Percentiles rank a stretch among this genome's conserved stretches.
Evolutionary conservation across 805 yeast species (phyloP).

Genomic region (Metschnikowia sp.): DNA sequence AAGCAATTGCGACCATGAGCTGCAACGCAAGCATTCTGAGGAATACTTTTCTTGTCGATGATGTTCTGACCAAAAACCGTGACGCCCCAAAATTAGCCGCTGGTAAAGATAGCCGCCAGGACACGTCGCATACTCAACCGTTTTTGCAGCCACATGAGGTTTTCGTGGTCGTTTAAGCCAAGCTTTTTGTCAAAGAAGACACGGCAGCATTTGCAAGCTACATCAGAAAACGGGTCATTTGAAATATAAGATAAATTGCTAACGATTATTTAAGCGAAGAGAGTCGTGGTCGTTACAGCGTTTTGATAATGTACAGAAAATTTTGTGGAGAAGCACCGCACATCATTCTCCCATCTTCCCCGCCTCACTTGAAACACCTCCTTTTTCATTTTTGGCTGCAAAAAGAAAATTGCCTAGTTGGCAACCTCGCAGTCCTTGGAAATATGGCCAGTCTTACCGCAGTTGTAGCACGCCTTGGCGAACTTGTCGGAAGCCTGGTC

Average conservation of each 20-base stretch:
- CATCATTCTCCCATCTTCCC: constrained; percentile 16
- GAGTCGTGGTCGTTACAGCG: constrained; percentile 19
- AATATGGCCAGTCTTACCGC: constrained; percentile 82
- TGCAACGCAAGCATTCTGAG: no score
- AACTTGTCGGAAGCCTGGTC: constrained; percentile 43
- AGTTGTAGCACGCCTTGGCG: constrained; percentile 65
- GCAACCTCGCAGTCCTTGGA: constrained; percentile 64
- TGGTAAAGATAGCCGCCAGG: no score
- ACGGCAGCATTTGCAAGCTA: no score
- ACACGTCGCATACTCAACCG: no score
- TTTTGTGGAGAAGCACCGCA: constrained; percentile 11
- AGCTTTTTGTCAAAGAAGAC: no score
- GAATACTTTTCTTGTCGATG: no score
- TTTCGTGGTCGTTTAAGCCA: no score
- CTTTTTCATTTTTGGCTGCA: not conserved
- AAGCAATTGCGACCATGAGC: no score
- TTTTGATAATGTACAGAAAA: constrained; percentile 15
- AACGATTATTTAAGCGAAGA: constrained; percentile 11
- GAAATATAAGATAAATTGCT: not conserved
- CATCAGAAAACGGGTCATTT: not conserved
- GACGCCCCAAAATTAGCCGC: no score
- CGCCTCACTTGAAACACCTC: constrained; percentile 7
- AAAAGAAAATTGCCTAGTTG: constrained; percentile 5
- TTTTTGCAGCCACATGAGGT: no score
- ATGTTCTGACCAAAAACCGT: no score